These are phyloP conservation scores for Gymnopus androsaceus DNA, from an alignment of 1,284 basidiomycete genomes.

Conservation along the genomic window DNA sequence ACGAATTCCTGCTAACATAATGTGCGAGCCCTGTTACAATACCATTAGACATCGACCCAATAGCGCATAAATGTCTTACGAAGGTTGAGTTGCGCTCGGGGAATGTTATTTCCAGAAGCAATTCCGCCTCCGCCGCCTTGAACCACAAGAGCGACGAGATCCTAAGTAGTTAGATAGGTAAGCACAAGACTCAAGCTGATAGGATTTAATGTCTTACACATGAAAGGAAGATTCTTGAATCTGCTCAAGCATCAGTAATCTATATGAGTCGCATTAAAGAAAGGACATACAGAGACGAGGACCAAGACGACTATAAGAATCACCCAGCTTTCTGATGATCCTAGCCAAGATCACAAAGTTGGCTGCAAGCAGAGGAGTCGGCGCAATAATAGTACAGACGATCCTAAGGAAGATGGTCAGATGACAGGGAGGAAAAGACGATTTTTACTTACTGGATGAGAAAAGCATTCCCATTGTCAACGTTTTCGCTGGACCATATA, in stretches of 20 bases:
- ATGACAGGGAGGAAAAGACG: background rate
- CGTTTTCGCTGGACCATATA: constrained; percentile 1
- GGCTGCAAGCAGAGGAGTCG: too few relatives aligned
- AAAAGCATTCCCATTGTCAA: background rate
- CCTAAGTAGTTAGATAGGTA: background rate
- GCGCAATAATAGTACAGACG: too few relatives aligned
- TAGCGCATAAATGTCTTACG: too few relatives aligned
- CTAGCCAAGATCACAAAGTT: too few relatives aligned
- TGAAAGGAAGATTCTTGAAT: constrained; percentile 8
- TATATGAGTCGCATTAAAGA: background rate
- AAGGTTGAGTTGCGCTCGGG: background rate
- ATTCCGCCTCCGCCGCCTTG: constrained; percentile 2
- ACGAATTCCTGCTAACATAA: constrained; percentile 3
- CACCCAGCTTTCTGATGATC: too few relatives aligned
- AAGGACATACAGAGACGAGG: background rate
- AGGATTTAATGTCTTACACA: background rate
- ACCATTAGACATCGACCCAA: too few relatives aligned
- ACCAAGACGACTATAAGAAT: too few relatives aligned
- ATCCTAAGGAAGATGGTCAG: too few relatives aligned
- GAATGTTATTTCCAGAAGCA: background rate
- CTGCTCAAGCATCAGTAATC: background rate
- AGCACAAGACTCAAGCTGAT: background rate
- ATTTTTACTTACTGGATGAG: background rate
- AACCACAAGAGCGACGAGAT: constrained; percentile 1
- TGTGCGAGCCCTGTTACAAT: background rate